Base-by-base conservation (phyloP, 441 rosid genomes). In the Capsella rubella region DNA sequence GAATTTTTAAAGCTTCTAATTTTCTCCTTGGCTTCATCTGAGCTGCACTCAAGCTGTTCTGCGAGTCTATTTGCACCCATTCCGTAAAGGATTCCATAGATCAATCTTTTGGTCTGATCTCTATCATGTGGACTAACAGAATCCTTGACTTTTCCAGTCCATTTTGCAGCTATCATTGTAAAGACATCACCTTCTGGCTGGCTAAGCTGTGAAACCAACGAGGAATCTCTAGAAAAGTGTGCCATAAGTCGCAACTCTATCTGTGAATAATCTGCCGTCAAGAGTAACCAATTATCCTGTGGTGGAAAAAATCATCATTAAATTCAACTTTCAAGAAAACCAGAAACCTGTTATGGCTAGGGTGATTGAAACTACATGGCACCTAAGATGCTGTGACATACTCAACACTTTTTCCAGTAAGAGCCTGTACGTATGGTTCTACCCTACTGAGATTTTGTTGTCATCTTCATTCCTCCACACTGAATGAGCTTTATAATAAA, bases 181-280 rank as follows among this genome's bases (percentile, higher is more conserved):
- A 93, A 95, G 76, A 95, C 92, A 83, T 95, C 98, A 54, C 95
- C 96, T 25, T 82, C 73, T 32, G 97, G 97, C 64, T 91, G 82
- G 53, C 85, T 88, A 49, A 93, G 94, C 71, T 93, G 86, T 79
- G 89, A 85, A 79, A 95, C 84, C 73, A 95, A 79, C 68, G 91
- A 73, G 34, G 96, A 70, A 53, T 95, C 99, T 77, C 82, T 81
- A 70, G 99, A 90, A 83, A 93, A 95, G 80, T 95, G 98, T 63
- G 98, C 98, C 97, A 95, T 89, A 42, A 93, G 79, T 59, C 97
- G 92, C 79, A 95, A 75, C 76, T 95, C 99, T 83, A 95, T 93
- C 85, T 95, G 98, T 54, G 98, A 95, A 86, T 95, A 95, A 86
- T 95, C 98, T 58, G 97, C 99, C 40, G 97, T 83, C 81, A 95